A percentile compares a stretch with the other conserved stretches of the same genome.
Evolutionary conservation across 2,329 filamentous ascomycete species (phyloP).

Genomic region (Cladosporium sp.): DNA sequence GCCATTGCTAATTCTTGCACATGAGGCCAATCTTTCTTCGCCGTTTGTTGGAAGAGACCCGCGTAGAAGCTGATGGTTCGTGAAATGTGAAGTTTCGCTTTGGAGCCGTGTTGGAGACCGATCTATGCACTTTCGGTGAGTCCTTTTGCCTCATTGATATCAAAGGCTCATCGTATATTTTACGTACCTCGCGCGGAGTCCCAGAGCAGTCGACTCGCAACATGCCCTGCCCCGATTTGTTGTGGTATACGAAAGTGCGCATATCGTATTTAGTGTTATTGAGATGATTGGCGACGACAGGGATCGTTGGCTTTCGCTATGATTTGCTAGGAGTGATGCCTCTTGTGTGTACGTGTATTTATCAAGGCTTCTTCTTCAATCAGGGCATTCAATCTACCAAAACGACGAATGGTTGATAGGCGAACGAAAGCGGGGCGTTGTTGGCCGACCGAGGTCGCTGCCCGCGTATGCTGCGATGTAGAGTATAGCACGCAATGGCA

Average conservation of each 20-base stretch:
- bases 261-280: too few species aligned
- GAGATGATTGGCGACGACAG: too few species aligned
- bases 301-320: too few species aligned
- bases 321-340: too few species aligned
- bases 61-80: conserved; percentile 47
- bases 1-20: conserved; percentile 43
- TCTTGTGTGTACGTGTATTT: too few species aligned
- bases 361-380: too few species aligned
- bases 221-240: conserved; percentile 27
- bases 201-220: conserved; percentile 38
- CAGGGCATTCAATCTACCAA: too few species aligned
- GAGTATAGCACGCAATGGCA: too few species aligned
- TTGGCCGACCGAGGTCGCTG: conserved; percentile 7
- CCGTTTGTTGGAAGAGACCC: conserved; percentile 44
- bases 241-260: conserved; percentile 9
- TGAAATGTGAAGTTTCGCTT: conserved; percentile 37
- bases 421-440: conserved; percentile 1
- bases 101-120: conserved; percentile 43
- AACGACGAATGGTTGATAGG: background rate
- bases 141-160: too few species aligned
- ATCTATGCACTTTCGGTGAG: too few species aligned
- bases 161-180: too few species aligned
- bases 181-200: conserved; percentile 41
- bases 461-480: background rate
- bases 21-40: conserved; percentile 43